Percentiles rank a stretch among this genome's conserved stretches.
Conservation (phyloP, 176 grass and related monocot species). For the Olyra latifolia region DNA sequence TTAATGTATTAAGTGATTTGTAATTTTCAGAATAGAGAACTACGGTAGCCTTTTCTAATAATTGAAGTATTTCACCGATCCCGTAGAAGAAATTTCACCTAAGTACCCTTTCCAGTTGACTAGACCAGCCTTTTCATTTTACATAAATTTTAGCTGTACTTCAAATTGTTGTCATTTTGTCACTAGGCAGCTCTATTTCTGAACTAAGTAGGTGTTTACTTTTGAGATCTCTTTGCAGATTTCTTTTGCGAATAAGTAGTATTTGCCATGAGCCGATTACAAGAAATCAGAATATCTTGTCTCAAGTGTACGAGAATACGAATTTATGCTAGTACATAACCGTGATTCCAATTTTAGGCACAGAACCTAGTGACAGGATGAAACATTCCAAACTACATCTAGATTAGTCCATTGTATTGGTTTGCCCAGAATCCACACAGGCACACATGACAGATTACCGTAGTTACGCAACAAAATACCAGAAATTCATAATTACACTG, state of each 20-base stretch:
- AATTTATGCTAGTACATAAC: background rate
- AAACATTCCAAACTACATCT: background rate
- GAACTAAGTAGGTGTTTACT: background rate
- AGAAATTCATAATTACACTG: background rate
- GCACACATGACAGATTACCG: background rate
- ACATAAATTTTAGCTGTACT: background rate
- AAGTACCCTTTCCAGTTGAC: background rate
- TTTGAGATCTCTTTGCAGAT: background rate
- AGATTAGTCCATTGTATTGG: background rate
- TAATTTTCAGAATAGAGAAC: background rate
- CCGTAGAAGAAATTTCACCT: background rate
- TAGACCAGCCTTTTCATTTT: background rate
- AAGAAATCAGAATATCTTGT: background rate
- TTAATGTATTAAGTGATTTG: background rate
- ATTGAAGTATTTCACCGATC: background rate
- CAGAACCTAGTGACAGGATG: background rate
- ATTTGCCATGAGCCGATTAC: background rate
- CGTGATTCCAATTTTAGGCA: background rate
- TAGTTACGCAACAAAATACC: background rate
- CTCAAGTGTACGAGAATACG: background rate
- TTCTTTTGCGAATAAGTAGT: background rate
- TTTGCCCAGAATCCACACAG: background rate
- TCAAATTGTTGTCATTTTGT: slow-evolving; percentile 15
- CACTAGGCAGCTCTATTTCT: background rate
- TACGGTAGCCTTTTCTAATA: background rate